Evolutionary conservation across 305 asterid species (phyloP).

Genomic region (Fraxinus albicans): DNA sequence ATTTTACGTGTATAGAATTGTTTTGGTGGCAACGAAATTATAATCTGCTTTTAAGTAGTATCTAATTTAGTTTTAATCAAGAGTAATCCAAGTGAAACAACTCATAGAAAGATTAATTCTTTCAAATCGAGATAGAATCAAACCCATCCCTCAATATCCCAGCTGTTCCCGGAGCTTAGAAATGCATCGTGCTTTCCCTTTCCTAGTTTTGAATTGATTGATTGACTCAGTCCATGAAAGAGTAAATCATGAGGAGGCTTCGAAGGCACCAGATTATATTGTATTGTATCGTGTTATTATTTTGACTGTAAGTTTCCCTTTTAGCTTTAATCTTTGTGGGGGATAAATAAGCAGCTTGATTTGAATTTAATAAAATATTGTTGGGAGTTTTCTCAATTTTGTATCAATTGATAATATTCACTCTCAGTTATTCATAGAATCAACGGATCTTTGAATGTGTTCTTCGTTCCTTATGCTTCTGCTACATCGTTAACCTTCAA

Average conservation of each 20-base stretch:
- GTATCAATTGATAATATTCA: neutral
- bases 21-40: neutral
- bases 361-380: too few species aligned
- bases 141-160: neutral
- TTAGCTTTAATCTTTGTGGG: neutral
- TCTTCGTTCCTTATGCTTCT: neutral
- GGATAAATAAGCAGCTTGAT: neutral
- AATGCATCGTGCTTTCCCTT: neutral
- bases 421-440: neutral
- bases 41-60: neutral
- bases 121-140: neutral
- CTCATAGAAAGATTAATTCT: neutral
- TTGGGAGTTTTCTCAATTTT: neutral
- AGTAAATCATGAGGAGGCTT: neutral
- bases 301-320: neutral
- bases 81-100: neutral
- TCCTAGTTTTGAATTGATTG: neutral
- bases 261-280: neutral
- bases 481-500: neutral
- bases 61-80: neutral
- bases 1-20: conserved; percentile 11
- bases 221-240: neutral
- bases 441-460: too few species aligned
- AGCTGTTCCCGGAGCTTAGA: neutral
- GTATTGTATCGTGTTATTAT: neutral